phyloP scores from a whole-genome alignment of 2,329 filamentous ascomycete genomes.

The Orbilia quercus region DNA sequence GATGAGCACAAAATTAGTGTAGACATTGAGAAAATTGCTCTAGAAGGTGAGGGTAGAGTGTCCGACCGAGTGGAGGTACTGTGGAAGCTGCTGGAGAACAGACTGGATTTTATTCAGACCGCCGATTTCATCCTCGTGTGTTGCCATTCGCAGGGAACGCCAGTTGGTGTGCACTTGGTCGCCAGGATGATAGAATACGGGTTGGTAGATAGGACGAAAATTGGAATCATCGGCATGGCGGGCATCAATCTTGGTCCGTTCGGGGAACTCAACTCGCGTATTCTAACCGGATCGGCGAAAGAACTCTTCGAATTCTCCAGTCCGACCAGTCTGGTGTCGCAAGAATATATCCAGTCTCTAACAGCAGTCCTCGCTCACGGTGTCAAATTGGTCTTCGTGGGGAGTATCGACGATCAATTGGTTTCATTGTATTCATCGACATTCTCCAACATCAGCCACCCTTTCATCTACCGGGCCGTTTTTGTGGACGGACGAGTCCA shows the following conservation, averaged over 20 bases:
- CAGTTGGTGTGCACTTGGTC: constrained; percentile 89
- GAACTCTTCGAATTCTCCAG: constrained; percentile 95
- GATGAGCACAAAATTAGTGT: constrained; percentile 77
- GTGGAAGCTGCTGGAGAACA: constrained; percentile 94
- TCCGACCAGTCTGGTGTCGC: constrained; percentile 81
- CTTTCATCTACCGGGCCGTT: constrained; percentile 93
- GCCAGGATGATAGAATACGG: constrained; percentile 92
- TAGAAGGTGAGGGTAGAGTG: constrained; percentile 95
- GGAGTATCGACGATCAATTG: constrained; percentile 96
- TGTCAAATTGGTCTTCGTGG: constrained; percentile 84
- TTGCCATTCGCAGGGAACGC: constrained; percentile 95
- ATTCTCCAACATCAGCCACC: constrained; percentile 85
- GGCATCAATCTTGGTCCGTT: constrained; percentile 95
- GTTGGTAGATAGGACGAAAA: constrained; percentile 78
- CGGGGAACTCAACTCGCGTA: constrained; percentile 86
- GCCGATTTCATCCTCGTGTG: constrained; percentile 93
- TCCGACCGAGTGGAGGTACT: constrained; percentile 87
- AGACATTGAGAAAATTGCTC: constrained; percentile 90
- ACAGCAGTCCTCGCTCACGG: constrained; percentile 80
- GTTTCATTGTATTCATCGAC: constrained; percentile 94
- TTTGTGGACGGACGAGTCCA: constrained; percentile 95
- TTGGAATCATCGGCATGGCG: constrained; percentile 79
- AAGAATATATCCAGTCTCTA: constrained; percentile 80
- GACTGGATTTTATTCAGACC: constrained; percentile 87
- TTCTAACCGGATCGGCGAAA: constrained; percentile 88